Conservation (phyloP, 768 basidiomycete species). For the Russula ochroleuca region DNA sequence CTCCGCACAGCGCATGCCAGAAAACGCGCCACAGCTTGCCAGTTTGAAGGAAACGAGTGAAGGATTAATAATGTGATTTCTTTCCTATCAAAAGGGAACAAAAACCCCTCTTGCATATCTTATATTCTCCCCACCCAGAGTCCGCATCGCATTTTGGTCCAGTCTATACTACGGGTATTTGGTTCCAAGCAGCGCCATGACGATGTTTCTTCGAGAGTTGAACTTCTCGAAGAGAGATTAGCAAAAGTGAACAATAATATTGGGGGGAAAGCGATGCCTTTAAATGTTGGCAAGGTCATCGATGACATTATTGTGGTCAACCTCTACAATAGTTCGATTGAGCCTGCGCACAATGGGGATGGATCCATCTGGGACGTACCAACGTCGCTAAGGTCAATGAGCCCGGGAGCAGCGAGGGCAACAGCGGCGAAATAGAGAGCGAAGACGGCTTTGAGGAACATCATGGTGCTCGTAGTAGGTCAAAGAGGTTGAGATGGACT, state of each 20-base stretch:
- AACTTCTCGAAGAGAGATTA: background rate
- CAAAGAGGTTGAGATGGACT: background rate
- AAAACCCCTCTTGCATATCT: too few relatives aligned
- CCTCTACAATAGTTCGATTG: background rate
- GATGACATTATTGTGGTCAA: background rate
- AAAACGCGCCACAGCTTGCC: too few relatives aligned
- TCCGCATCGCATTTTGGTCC: too few relatives aligned
- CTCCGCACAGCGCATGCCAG: too few relatives aligned
- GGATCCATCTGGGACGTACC: background rate
- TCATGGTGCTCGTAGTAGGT: background rate
- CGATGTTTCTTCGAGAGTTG: background rate
- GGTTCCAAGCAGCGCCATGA: too few relatives aligned
- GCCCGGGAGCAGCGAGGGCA: background rate
- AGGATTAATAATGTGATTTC: too few relatives aligned
- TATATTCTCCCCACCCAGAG: too few relatives aligned
- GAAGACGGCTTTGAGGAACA: background rate
- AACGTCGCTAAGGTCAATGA: background rate
- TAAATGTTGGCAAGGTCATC: background rate
- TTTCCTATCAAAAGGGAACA: too few relatives aligned
- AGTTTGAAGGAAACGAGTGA: too few relatives aligned
- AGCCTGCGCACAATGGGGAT: background rate
- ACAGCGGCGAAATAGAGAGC: background rate
- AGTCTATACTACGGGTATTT: too few relatives aligned
- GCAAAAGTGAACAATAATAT: background rate
- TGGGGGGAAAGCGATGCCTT: background rate